Evolutionary conservation across 2,329 filamentous ascomycete genomes (phyloP).

Genomic region (Monosporascus sp.): DNA sequence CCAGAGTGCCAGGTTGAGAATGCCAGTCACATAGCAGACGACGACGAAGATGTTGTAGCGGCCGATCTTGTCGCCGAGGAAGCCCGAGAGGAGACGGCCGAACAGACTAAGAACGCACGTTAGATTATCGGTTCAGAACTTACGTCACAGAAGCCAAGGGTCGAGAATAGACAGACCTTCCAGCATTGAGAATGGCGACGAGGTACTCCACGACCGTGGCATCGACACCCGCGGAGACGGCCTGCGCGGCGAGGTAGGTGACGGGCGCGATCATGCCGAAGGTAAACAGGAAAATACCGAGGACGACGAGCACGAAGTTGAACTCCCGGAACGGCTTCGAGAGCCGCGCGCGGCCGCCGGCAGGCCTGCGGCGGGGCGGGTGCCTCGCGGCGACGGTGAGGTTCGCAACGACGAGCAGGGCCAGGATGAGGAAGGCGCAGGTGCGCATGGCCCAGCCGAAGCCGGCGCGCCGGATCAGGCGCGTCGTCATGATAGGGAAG

Average conservation of each 20-base stretch:
- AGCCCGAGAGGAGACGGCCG: slow-evolving; percentile 5
- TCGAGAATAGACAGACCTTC: slow-evolving; percentile 3
- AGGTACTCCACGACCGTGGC: slow-evolving; percentile 28
- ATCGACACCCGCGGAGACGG: slow-evolving; percentile 23
- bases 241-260: slow-evolving; percentile 30
- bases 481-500: slow-evolving; percentile 10
- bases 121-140: background rate
- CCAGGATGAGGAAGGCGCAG: slow-evolving; percentile 22
- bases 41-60: slow-evolving; percentile 27
- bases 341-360: slow-evolving; percentile 3
- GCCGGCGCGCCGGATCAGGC: slow-evolving; percentile 18
- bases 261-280: slow-evolving; percentile 33
- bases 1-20: slow-evolving; percentile 25
- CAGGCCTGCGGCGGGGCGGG: slow-evolving; percentile 17
- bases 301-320: slow-evolving; percentile 25
- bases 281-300: slow-evolving; percentile 30
- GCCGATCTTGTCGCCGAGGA: slow-evolving; percentile 8
- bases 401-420: slow-evolving; percentile 23
- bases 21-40: slow-evolving; percentile 31
- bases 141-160: background rate
- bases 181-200: slow-evolving; percentile 34
- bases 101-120: background rate
- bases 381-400: slow-evolving; percentile 26
- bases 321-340: slow-evolving; percentile 20
- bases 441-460: slow-evolving; percentile 25